A percentile compares a stretch with the other conserved stretches of the same genome.
Conservation (phyloP, 345 rosid genomes). For the Geranium brycei region DNA sequence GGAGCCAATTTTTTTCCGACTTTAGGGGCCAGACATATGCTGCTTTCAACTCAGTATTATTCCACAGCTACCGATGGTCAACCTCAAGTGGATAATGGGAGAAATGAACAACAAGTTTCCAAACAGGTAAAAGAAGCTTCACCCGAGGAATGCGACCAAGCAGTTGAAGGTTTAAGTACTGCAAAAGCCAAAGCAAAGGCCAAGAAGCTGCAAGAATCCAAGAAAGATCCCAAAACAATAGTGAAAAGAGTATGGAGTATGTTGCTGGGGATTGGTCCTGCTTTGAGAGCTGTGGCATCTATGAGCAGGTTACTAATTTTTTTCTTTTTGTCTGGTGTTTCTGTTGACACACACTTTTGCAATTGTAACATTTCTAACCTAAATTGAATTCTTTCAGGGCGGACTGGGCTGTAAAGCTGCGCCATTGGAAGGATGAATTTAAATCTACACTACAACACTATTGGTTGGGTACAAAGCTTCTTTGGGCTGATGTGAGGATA, state of each 20-base stretch:
- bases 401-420: conserved; percentile 88
- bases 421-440: conserved; percentile 82
- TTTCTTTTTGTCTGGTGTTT: conserved; percentile 9
- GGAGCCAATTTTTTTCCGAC: conserved; percentile 24
- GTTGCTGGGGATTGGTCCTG: conserved; percentile 82
- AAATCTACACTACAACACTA: conserved; percentile 81
- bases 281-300: conserved; percentile 76
- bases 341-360: conserved; percentile 5
- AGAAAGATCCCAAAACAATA: conserved; percentile 35
- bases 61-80: conserved; percentile 52
- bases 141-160: conserved; percentile 92
- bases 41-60: conserved; percentile 26
- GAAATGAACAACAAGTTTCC: conserved; percentile 28
- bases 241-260: conserved; percentile 43
- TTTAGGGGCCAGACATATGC: conserved; percentile 24
- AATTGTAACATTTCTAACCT: conserved; percentile 10
- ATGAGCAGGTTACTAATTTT: conserved; percentile 69
- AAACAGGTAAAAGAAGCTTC: conserved; percentile 73
- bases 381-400: conserved; percentile 37
- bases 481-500: conserved; percentile 84
- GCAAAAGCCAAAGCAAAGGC: conserved; percentile 89
- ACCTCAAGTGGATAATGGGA: conserved; percentile 29
- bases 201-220: conserved; percentile 53
- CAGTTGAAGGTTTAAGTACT: conserved; percentile 72
- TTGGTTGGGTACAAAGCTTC: conserved; percentile 84